phyloP scores from a whole-genome alignment of 2,329 filamentous ascomycete genomes.

The Arthrobotrys pseudoclavata region DNA sequence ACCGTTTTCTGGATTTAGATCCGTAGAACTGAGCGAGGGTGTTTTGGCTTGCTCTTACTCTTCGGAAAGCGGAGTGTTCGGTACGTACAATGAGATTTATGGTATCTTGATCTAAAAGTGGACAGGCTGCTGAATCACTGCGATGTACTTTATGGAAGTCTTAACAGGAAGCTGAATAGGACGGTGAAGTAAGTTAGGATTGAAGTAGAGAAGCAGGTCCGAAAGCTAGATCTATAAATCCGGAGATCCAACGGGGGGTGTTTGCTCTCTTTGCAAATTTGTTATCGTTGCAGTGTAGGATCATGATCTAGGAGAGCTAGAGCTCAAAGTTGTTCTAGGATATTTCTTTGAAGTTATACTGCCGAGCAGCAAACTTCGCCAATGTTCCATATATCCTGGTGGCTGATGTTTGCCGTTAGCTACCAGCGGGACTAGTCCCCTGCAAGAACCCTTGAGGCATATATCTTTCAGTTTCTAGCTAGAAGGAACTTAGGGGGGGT shows the following conservation, averaged over 20 bases:
- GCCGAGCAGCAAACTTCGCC: conserved; percentile 29
- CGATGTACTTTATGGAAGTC: conserved; percentile 26
- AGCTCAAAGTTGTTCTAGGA: conserved; percentile 16
- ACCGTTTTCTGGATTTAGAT: neutral
- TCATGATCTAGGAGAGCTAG: neutral
- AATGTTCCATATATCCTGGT: neutral
- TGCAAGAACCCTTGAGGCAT: conserved; percentile 17
- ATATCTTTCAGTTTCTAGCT: neutral
- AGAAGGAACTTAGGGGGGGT: neutral
- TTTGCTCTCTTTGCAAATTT: conserved; percentile 32
- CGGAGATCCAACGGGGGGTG: conserved; percentile 24
- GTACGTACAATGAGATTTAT: conserved; percentile 1
- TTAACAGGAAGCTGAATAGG: conserved; percentile 31
- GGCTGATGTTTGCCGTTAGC: conserved; percentile 12
- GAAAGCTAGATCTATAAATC: conserved; percentile 54
- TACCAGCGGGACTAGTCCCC: conserved; percentile 25
- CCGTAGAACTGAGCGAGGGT: neutral
- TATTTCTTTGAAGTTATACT: conserved; percentile 22
- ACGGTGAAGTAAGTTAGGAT: conserved; percentile 28
- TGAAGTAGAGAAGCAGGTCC: conserved; percentile 14
- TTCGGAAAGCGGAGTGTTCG: neutral
- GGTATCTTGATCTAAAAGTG: neutral
- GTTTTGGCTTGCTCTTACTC: neutral
- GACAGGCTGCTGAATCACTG: conserved; percentile 19
- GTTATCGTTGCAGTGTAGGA: neutral